Evolutionary conservation across 208 protist genomes (phyloP), one percentile per base, ranked within the genome.

Genomic region (Endotrypanum monterogeii): DNA sequence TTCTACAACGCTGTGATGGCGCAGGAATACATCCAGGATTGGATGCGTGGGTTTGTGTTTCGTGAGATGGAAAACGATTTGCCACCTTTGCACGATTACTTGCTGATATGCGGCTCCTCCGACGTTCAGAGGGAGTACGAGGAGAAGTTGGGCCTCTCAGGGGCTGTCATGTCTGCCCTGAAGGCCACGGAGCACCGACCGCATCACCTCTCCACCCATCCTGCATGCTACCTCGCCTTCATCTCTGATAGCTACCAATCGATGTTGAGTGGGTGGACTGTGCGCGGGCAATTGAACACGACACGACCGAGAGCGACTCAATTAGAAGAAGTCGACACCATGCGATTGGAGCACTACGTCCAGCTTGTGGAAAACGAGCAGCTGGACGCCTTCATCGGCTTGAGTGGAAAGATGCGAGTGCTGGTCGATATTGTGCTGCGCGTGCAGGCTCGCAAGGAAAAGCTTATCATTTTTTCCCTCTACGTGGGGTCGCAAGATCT

Each of bases 381-480:
- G 16, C 56, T 94, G 3, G 78, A 85, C 32, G 67, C 65, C 23
- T 95, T 96, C 84, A 73, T 89, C 41, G 51, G 67, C 57, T 57
- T 89, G 41, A 96, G 92, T 82, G 87, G 90, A 11, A 98, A 98
- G 76, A 75, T 96, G 71, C 79, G 73, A 18, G 88, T 84, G 18
- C 70, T 98, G 18, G 76, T 88, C 35, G 81, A 85, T 20, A 94
- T 96, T 46, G 72, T 95, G 16, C 66, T 78, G 11, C 74, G 72
- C 41, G 84, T 91, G 28, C 70, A 79, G 56, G 61, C 73, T 37
- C 75, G 67, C 39, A 76, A 78, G 20, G 88, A 97, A 66, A 96
- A 97, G 74, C 73, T 89, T 18, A 89, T 98, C 56, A 86, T 98
- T 28, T 98, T 98, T 74, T 96, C 91, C 14, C 89, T 96, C 71